These are phyloP conservation scores for Tricharina praecox DNA, from an alignment of 495 filamentous ascomycete species.

Conservation along the genomic window DNA sequence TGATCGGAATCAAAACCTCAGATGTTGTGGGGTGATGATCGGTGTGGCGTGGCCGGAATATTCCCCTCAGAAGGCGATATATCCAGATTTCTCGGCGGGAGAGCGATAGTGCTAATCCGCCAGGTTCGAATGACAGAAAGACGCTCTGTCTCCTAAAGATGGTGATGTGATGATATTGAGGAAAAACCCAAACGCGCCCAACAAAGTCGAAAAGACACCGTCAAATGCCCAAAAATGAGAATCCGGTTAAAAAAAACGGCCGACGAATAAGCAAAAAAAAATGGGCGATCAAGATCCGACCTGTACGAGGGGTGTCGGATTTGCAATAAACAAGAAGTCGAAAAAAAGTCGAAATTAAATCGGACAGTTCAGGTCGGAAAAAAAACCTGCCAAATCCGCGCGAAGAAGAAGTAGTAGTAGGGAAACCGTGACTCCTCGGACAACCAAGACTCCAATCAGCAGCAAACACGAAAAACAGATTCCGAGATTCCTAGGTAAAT, in stretches of 20 bases:
- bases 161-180: background rate
- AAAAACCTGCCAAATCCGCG: too few relatives aligned
- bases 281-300: background rate
- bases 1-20: background rate
- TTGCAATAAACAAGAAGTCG: conserved; percentile 5
- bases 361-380: background rate
- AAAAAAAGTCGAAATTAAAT: conserved; percentile 2
- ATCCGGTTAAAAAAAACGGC: background rate
- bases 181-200: conserved; percentile 1
- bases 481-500: background rate
- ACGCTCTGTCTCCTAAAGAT: too few relatives aligned
- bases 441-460: conserved; percentile 1
- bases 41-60: too few relatives aligned
- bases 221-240: conserved; percentile 2
- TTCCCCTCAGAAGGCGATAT: too few relatives aligned
- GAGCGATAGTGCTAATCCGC: too few relatives aligned
- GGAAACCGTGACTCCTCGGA: conserved; percentile 5
- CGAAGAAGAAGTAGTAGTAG: too few relatives aligned
- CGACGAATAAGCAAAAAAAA: background rate
- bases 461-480: background rate
- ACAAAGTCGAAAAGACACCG: conserved; percentile 3
- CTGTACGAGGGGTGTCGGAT: conserved; percentile 3
- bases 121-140: too few relatives aligned
- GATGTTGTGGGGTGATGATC: background rate
- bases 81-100: too few relatives aligned